Conservation (phyloP, 257 asterid species). For the Scutellaria baicalensis region DNA sequence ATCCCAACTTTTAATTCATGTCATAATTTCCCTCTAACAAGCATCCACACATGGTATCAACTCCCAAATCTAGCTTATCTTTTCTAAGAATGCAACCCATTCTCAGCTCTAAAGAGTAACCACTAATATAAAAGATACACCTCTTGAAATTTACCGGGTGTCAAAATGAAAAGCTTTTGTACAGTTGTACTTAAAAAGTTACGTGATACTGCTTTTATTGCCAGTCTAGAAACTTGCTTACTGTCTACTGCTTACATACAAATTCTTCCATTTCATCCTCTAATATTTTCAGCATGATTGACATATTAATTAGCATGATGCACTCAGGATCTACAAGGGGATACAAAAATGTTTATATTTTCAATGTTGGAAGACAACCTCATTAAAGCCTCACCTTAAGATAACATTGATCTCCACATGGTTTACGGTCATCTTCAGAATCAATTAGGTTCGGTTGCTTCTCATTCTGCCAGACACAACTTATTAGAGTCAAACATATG, state of each 20-base stretch:
- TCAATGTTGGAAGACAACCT: neutral
- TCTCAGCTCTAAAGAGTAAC: neutral
- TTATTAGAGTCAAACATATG: slow-evolving; percentile 11
- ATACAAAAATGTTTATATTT: neutral
- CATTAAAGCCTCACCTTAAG: slow-evolving; percentile 52
- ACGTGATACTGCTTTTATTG: neutral
- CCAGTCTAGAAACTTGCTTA: neutral
- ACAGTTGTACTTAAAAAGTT: neutral
- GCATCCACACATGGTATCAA: neutral
- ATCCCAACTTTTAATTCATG: neutral
- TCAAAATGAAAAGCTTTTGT: neutral
- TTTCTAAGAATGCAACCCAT: too few species aligned
- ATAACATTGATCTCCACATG: slow-evolving; percentile 80
- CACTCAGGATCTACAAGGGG: neutral
- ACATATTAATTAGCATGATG: neutral
- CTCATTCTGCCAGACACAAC: slow-evolving; percentile 54
- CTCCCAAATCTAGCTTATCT: neutral
- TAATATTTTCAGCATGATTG: neutral
- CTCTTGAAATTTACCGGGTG: neutral
- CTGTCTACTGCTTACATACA: neutral
- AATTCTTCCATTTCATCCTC: neutral
- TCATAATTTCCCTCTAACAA: neutral
- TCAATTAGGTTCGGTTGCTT: slow-evolving; percentile 51
- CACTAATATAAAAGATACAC: neutral
- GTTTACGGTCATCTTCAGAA: slow-evolving; percentile 61